Base-by-base conservation (phyloP, 2,329 filamentous ascomycete genomes). In the Aspergillus piperis region DNA sequence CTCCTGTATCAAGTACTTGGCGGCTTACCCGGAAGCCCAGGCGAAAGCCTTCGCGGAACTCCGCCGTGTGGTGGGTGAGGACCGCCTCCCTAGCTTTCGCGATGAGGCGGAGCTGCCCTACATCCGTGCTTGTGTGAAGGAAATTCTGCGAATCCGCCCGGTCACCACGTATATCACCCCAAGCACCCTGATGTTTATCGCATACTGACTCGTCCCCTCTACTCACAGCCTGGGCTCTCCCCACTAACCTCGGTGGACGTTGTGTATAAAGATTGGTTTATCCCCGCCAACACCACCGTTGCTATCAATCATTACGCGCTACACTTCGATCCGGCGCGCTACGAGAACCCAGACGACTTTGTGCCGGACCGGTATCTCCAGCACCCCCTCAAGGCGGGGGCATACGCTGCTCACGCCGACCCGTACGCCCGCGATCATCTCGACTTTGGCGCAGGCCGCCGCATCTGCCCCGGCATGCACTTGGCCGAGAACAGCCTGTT, bases 401-500 rank as follows among this genome's bases (percentile, higher is more conserved):
- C 41, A 11, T 57, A 57, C 15, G 32, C 44, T 19, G 44, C 32
- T 7, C 19, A 21, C 8, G 55, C 17, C 3, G 55, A 57, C 17
- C 25, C 48, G 30, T 49, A 38, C n/a, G 21, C 15, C 10, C 54
- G 54, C 13, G 54, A 57, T 27, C 54, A 57, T 42, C 66, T 62
- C 36, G 60, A 54, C 5, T 71, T 64, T 42, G 68, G 70, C 7
- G 52, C 57, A 4, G 67, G 69, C 5, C 66, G 70, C 4, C 66
- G 67, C 11, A 60, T 68, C 25, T 71, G 69, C 49, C 69, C 67
- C 8, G 68, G 68, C 6, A 78, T 83, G 63, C 82, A 86, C 54
- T 76, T 86, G 0, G 83, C 82, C 0, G 79, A 83, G 44, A 78
- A 82, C 0, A 84, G 79, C 0, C 74, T 86, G 0, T 75, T 77